These are phyloP conservation scores for Anisodus tanguticus DNA, from an alignment of 257 asterid species.

Conservation along the genomic window DNA sequence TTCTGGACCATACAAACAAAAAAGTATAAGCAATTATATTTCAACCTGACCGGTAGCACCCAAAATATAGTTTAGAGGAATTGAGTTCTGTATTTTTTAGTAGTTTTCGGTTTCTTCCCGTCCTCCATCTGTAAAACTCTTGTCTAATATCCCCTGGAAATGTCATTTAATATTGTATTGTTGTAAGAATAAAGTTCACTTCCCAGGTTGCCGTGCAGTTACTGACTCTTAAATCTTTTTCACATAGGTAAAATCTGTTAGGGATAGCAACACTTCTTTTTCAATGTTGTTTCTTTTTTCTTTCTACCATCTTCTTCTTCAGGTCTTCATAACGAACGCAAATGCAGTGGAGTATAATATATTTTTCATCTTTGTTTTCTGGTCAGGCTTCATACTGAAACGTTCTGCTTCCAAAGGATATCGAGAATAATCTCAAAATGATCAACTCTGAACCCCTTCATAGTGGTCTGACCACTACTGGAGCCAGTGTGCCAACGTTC, in stretches of 20 bases:
- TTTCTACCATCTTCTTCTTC: background rate
- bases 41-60: background rate
- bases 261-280: slow-evolving; percentile 2
- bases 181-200: background rate
- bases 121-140: background rate
- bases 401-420: background rate
- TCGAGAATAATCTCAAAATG: slow-evolving; percentile 27
- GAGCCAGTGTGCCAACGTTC: slow-evolving; percentile 44
- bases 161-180: background rate
- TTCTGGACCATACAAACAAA: slow-evolving; percentile 15
- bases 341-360: slow-evolving; percentile 20
- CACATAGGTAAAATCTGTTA: slow-evolving; percentile 8
- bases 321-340: background rate
- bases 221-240: background rate
- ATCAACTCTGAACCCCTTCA: slow-evolving; percentile 31
- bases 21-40: slow-evolving; percentile 15
- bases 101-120: background rate
- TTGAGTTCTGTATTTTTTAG: background rate
- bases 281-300: background rate
- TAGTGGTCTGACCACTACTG: slow-evolving; percentile 8
- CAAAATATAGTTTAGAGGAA: slow-evolving; percentile 2
- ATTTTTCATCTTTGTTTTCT: slow-evolving; percentile 6
- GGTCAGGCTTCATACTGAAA: slow-evolving; percentile 1
- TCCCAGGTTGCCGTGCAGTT: background rate
- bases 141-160: slow-evolving; percentile 1